Evolutionary conservation across 495 filamentous ascomycete genomes (phyloP).

Genomic region (Annulohypoxylon maeteangense): DNA sequence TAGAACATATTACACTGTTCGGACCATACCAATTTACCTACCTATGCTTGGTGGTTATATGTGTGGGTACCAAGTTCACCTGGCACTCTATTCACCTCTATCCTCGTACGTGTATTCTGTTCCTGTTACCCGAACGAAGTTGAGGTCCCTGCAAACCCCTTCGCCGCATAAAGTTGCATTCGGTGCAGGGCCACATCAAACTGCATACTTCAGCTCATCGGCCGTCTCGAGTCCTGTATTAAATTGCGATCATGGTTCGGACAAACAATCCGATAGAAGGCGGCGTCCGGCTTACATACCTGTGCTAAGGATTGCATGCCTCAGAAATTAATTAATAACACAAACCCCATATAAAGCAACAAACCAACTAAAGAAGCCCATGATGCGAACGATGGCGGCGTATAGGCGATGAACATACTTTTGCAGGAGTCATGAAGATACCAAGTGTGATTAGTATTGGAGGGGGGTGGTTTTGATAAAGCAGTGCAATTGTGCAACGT

Average conservation of each 20-base stretch:
- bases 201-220: neutral
- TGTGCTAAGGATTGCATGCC: neutral
- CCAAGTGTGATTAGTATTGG: constrained; percentile 16
- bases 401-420: constrained; percentile 10
- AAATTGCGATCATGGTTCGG: neutral
- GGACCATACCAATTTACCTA: neutral
- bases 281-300: neutral
- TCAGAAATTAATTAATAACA: neutral
- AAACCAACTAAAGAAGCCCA: constrained; percentile 1
- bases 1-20: neutral
- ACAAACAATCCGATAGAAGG: neutral
- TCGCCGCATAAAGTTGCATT: neutral
- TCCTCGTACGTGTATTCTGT: neutral
- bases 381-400: constrained; percentile 24
- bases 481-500: constrained; percentile 4
- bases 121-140: neutral
- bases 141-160: neutral
- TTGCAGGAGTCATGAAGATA: constrained; percentile 27
- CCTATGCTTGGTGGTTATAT: neutral
- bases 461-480: neutral
- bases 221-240: neutral
- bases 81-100: neutral
- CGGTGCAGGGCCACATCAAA: neutral
- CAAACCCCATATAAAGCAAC: constrained; percentile 1
- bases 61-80: neutral